These are phyloP conservation scores for Trichoderma oligosporum DNA, from an alignment of 2,329 filamentous ascomycete species.

Conservation along the genomic window DNA sequence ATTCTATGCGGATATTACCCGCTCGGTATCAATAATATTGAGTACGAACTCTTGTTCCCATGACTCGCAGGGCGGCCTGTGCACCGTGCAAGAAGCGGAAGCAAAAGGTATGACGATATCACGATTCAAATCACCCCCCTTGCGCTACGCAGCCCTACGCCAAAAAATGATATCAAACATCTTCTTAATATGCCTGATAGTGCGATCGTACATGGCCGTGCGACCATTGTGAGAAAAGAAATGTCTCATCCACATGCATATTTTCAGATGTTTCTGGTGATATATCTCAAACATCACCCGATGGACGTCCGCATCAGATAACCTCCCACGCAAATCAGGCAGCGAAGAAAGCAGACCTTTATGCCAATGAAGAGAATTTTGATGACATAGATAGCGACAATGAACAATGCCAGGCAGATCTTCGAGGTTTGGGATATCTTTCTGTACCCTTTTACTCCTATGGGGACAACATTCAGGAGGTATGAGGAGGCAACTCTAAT, in stretches of 20 bases:
- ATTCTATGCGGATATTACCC: too few species aligned
- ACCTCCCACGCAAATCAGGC: slow-evolving; percentile 21
- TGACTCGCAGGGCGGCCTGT: slow-evolving; percentile 37
- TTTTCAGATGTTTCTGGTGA: slow-evolving; percentile 26
- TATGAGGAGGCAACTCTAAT: too few species aligned
- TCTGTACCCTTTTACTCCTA: slow-evolving; percentile 21
- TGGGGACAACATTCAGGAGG: too few species aligned
- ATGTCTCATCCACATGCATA: slow-evolving; percentile 37
- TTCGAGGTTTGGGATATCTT: slow-evolving; percentile 37
- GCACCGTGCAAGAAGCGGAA: slow-evolving; percentile 42
- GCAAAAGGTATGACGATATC: slow-evolving; percentile 33
- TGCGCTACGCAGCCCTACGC: too few species aligned
- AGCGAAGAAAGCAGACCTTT: slow-evolving; percentile 3
- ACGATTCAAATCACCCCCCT: too few species aligned
- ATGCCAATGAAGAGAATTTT: too few species aligned
- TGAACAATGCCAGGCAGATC: slow-evolving; percentile 28
- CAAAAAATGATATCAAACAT: too few species aligned
- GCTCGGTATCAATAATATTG: too few species aligned
- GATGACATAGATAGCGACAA: slow-evolving; percentile 23
- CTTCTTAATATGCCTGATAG: slow-evolving; percentile 23
- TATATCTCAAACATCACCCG: background rate
- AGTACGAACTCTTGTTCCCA: background rate
- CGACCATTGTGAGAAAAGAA: slow-evolving; percentile 39
- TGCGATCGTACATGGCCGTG: slow-evolving; percentile 41
- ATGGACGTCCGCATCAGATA: background rate